phyloP scores from a whole-genome alignment of 371 early-diverging fungal genomes.

The Haplosporangium sp. region DNA sequence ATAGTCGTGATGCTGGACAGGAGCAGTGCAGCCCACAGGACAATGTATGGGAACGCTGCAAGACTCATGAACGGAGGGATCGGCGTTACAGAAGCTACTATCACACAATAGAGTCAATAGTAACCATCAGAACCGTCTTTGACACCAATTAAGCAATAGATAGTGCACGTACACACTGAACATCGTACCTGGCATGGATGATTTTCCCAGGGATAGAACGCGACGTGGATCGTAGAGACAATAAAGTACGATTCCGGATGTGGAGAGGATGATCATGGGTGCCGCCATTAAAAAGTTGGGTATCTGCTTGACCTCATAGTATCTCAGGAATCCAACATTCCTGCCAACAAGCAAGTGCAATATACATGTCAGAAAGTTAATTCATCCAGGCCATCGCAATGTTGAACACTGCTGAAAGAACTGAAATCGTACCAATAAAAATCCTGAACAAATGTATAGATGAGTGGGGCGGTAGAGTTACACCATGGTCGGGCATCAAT shows the following conservation, averaged over 20 bases:
- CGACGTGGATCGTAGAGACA: slow-evolving; percentile 60
- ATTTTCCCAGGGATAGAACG: slow-evolving; percentile 65
- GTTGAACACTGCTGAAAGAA: background rate
- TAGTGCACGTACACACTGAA: background rate
- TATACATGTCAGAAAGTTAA: background rate
- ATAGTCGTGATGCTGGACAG: slow-evolving; percentile 74
- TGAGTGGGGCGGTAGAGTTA: slow-evolving; percentile 61
- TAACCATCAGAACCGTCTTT: background rate
- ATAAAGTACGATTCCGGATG: slow-evolving; percentile 70
- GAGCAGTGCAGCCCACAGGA: slow-evolving; percentile 76
- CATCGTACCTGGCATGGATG: slow-evolving; percentile 13
- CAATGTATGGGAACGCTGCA: slow-evolving; percentile 68
- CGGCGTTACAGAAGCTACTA: background rate
- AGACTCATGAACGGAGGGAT: slow-evolving; percentile 50
- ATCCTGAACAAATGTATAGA: slow-evolving; percentile 89
- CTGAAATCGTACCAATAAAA: slow-evolving; percentile 80
- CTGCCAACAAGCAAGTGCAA: slow-evolving; percentile 47
- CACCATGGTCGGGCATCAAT: slow-evolving; percentile 79
- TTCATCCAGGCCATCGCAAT: background rate
- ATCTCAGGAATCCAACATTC: slow-evolving; percentile 86
- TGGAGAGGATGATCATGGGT: slow-evolving; percentile 79
- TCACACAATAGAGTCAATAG: background rate
- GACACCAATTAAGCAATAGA: too few species aligned
- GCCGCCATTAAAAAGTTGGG: slow-evolving; percentile 92
- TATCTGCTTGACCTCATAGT: slow-evolving; percentile 84